Base-by-base conservation (phyloP, 108 stramenopile species). In the Aurantiochytrium sp. region DNA sequence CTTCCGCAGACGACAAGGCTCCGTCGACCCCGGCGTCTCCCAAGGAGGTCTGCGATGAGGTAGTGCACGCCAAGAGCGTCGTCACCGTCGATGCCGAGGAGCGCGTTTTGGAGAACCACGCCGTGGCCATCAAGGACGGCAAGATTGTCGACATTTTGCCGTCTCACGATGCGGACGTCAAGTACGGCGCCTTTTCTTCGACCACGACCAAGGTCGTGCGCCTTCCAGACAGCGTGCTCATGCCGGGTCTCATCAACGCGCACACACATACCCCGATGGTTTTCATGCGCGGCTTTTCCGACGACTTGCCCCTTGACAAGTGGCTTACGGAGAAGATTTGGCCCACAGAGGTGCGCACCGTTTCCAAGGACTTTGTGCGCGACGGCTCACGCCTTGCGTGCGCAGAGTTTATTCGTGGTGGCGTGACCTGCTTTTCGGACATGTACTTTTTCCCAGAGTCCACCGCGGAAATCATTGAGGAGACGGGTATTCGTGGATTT, bases 211-310 rank as follows among this genome's bases (percentile, higher is more conserved):
- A 59, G 45, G 64, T 69, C 4, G 16, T 51, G 5, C 89, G 76
- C 42, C 18, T 12, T 4, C 58, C 58, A 12, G 45, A 87, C 89
- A 44, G 51, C 51, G 89, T 23, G 43, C 47, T 90, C 43, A 90
- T 90, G 73, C 89, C 89, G 12, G 89, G 89, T n/a, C 21, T 90
- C 2, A n/a, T 90, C 76, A 90, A 90, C 76, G 87, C 87, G 8
- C 89, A 90, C 58, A 90, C 89, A 43, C 89, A 90, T 87, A 51
- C 88, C 23, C 88, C 49, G 21, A 76, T 90, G 83, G 44, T 29
- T 29, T 23, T 45, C 45, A 88, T 90, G 88, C 87, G 89, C 59
- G 89, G 89, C 23, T 88, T 90, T 28, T n/a, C n/a, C 16, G 89
- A 87, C 83, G 89, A 90, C 89, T 5, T 51, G 14, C 57, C 8